Percentiles rank a stretch among this genome's conserved stretches.
Conservation (phyloP, 192 early-diverging fungal species). For the Dispira simplex region DNA sequence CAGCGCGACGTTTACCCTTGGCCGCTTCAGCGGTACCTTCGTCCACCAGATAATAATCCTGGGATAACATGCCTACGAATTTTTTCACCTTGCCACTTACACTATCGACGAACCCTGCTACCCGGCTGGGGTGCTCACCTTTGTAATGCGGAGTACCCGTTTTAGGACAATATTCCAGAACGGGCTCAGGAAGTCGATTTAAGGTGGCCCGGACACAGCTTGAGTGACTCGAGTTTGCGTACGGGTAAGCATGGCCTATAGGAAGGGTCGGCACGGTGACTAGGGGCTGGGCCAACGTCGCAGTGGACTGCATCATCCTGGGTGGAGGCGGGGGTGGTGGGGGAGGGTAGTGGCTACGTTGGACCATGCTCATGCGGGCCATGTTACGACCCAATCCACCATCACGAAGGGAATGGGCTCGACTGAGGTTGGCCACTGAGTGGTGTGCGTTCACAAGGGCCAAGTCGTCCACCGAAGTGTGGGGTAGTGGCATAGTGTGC, state of each 20-base stretch:
- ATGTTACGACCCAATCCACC: no score
- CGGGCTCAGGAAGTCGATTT: neutral
- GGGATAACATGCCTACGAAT: neutral
- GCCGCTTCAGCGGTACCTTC: slow-evolving; percentile 1
- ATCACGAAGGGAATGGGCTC: no score
- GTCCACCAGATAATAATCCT: neutral
- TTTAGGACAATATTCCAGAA: neutral
- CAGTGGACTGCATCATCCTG: neutral
- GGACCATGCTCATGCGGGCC: neutral
- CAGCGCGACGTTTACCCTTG: neutral
- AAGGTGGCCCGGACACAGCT: neutral
- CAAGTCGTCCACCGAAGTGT: no score
- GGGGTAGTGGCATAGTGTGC: no score
- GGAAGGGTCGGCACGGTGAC: neutral
- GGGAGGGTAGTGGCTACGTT: neutral
- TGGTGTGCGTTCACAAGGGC: no score
- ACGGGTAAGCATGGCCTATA: neutral
- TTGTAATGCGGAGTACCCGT: neutral
- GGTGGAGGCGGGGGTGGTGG: neutral
- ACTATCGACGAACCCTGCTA: neutral
- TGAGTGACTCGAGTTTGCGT: neutral
- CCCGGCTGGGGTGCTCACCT: slow-evolving; percentile 4
- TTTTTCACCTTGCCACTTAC: slow-evolving; percentile 8
- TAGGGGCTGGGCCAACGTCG: neutral
- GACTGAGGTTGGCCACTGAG: no score